These are phyloP conservation scores for Umbilicus rupestris DNA, from an alignment of 164 flowering plant genomes.

Conservation along the genomic window DNA sequence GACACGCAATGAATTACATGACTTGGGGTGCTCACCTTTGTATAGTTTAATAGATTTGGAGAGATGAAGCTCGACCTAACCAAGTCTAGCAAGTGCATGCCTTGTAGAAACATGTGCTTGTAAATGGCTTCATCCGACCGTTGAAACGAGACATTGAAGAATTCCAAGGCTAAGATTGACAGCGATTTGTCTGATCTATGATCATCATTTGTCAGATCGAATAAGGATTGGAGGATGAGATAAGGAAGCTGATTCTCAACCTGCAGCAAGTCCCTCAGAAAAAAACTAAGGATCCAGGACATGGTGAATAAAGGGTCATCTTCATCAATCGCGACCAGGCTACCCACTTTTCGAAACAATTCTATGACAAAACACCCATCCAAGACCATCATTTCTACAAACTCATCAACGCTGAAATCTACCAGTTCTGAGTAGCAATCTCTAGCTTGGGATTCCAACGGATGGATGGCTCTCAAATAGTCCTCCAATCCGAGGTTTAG, in stretches of 20 bases:
- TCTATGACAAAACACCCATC: conserved; percentile 47
- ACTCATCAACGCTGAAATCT: conserved; percentile 19
- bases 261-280: conserved; percentile 31
- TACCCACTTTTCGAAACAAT: conserved; percentile 26
- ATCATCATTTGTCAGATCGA: conserved; percentile 16
- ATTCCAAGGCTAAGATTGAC: conserved; percentile 19
- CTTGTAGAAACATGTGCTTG: conserved; percentile 7
- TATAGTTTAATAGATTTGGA: conserved; percentile 10
- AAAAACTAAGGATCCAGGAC: conserved; percentile 31
- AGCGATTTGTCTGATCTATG: conserved; percentile 9
- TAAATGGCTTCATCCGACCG: conserved; percentile 19
- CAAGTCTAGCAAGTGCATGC: conserved; percentile 42
- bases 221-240: conserved; percentile 29
- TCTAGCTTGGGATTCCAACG: conserved; percentile 22
- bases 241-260: conserved; percentile 50
- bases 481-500: conserved; percentile 19
- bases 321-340: conserved; percentile 15
- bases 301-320: conserved; percentile 35
- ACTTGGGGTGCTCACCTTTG: conserved; percentile 6
- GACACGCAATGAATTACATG: conserved; percentile 31
- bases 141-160: conserved; percentile 27
- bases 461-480: conserved; percentile 17
- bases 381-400: conserved; percentile 37
- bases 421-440: conserved; percentile 36
- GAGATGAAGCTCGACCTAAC: conserved; percentile 31